phyloP scores from a whole-genome alignment of 805 yeast genomes.

The Starmerella sp. region DNA sequence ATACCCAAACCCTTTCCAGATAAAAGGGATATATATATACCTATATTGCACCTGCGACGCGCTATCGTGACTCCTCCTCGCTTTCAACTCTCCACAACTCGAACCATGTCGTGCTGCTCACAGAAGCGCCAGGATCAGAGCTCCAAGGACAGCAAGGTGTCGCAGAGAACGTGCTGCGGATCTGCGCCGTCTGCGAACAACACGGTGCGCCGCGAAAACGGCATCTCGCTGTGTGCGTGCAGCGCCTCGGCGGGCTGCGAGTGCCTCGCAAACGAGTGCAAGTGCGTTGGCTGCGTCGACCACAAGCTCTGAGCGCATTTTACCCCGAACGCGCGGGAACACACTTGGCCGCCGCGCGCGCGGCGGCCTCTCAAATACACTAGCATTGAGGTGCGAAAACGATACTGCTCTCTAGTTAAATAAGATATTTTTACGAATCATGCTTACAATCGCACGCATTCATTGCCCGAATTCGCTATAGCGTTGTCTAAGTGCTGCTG shows the following conservation, averaged over 20 bases:
- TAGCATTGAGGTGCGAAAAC: no score
- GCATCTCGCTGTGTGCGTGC: slow-evolving; percentile 18
- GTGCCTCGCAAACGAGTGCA: slow-evolving; percentile 17
- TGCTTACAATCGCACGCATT: no score
- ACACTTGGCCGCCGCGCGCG: no score
- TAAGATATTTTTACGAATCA: no score
- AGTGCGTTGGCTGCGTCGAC: slow-evolving; percentile 17
- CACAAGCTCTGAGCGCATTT: slow-evolving; percentile 12
- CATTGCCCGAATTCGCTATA: no score
- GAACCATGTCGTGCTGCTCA: slow-evolving; percentile 16
- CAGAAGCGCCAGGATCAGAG: not conserved
- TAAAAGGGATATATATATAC: slow-evolving; percentile 3
- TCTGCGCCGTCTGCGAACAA: not conserved
- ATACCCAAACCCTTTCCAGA: not conserved
- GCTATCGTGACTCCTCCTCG: not conserved
- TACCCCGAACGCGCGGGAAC: not conserved
- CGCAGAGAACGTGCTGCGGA: slow-evolving; percentile 10
- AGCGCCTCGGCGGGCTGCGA: slow-evolving; percentile 13
- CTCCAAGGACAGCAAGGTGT: not conserved
- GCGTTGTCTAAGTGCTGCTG: no score
- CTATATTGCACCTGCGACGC: not conserved
- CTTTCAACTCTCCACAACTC: not conserved
- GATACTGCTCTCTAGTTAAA: no score
- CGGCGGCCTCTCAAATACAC: no score
- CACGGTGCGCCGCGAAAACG: slow-evolving; percentile 11